A percentile compares a stretch with the other conserved stretches of the same genome.
These are phyloP conservation scores for Rosa lucieae DNA, from an alignment of 306 rosid species.

Conservation along the genomic window DNA sequence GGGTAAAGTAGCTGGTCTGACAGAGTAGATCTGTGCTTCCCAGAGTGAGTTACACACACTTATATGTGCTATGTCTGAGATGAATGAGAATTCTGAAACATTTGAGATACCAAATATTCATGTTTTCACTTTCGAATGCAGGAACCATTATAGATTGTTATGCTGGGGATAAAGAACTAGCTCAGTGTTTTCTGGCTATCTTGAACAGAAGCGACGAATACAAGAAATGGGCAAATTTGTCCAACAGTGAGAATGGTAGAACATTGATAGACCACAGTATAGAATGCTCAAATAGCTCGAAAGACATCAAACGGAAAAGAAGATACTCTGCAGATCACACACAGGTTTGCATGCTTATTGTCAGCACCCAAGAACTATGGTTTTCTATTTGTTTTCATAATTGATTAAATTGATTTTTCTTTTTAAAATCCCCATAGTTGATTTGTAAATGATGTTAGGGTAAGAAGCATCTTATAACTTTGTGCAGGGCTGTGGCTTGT, in stretches of 20 bases:
- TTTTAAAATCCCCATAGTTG: neutral
- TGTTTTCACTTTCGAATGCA: slow-evolving; percentile 32
- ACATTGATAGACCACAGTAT: slow-evolving; percentile 1
- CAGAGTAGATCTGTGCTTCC: neutral
- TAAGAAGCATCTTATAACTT: neutral
- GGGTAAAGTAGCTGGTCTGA: neutral
- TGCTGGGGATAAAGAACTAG: slow-evolving; percentile 48
- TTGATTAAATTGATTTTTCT: neutral
- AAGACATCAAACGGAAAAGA: slow-evolving; percentile 38
- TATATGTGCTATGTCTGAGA: neutral
- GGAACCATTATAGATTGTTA: slow-evolving; percentile 61
- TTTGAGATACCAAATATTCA: neutral
- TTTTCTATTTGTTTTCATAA: neutral
- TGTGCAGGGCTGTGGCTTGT: neutral
- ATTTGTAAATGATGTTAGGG: neutral
- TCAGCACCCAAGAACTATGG: neutral
- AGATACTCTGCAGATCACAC: slow-evolving; percentile 69
- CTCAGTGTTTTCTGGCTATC: slow-evolving; percentile 43
- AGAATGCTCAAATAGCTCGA: slow-evolving; percentile 26
- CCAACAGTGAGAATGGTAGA: slow-evolving; percentile 16
- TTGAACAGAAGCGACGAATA: slow-evolving; percentile 47
- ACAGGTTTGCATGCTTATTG: slow-evolving; percentile 48
- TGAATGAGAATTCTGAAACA: slow-evolving; percentile 14
- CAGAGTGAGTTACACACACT: neutral
- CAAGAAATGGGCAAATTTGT: slow-evolving; percentile 46